Conservation (phyloP, 202 grass and related monocot genomes). For the Setaria italica region DNA sequence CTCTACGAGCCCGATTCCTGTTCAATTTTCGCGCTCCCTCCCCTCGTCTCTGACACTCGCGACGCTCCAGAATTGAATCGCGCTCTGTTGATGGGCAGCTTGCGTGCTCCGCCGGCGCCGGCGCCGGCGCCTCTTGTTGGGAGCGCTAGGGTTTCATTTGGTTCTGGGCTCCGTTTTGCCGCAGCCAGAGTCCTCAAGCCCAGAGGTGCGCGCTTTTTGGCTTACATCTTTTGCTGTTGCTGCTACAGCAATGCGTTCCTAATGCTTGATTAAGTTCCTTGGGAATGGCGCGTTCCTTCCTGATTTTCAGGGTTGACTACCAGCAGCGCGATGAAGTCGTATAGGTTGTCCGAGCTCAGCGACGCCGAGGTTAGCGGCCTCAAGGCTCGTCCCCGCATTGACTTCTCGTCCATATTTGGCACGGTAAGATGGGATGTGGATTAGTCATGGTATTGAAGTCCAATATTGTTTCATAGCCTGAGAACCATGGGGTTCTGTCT, state of each 20-base stretch:
- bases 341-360: constrained; percentile 71
- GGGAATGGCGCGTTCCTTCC: neutral
- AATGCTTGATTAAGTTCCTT: neutral
- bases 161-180: neutral
- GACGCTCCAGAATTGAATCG: constrained; percentile 42
- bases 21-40: neutral
- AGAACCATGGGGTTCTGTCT: neutral
- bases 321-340: constrained; percentile 84
- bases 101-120: constrained; percentile 33
- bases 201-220: constrained; percentile 33
- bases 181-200: constrained; percentile 3
- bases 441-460: neutral
- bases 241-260: neutral
- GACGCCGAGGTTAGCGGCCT: constrained; percentile 67
- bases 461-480: neutral
- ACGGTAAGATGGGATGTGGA: constrained; percentile 45
- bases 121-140: neutral
- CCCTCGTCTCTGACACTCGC: constrained; percentile 8
- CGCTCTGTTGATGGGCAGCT: constrained; percentile 46
- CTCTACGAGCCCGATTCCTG: neutral
- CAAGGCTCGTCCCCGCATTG: constrained; percentile 84
- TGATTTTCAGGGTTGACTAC: constrained; percentile 55
- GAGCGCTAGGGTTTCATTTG: neutral
- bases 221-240: neutral
- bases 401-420: constrained; percentile 92